Conservation (phyloP, 2,329 filamentous ascomycete species). For the Colletotrichum phormii region DNA sequence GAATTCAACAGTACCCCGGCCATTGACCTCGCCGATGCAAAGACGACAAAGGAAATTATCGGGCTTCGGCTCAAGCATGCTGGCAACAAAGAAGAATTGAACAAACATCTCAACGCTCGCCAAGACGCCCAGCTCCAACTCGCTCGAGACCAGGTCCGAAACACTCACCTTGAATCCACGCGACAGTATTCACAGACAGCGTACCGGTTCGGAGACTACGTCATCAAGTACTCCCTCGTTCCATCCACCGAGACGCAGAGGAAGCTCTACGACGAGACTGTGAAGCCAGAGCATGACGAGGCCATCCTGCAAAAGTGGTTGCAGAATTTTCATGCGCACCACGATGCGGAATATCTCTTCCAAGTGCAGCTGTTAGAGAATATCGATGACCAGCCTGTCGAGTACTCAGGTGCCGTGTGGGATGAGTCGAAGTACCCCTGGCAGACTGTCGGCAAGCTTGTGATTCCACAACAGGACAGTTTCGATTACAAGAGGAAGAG, state of each 20-base stretch:
- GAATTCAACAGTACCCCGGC: constrained; percentile 38
- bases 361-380: background rate
- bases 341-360: background rate
- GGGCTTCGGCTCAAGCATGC: background rate
- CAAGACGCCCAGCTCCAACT: background rate
- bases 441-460: background rate
- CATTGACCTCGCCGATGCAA: background rate
- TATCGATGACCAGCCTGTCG: background rate
- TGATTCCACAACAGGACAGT: constrained; percentile 51
- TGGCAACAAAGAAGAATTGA: background rate
- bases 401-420: background rate
- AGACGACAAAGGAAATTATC: background rate
- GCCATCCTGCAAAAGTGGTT: background rate
- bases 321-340: background rate
- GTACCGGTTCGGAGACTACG: background rate
- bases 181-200: background rate
- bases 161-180: background rate
- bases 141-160: background rate
- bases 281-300: background rate
- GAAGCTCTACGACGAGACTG: background rate
- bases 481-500: constrained; percentile 52
- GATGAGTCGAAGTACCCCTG: background rate
- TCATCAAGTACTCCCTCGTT: background rate
- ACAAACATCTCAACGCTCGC: background rate
- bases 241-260: background rate